Conservation (phyloP, 352 stramenopile genomes). For the Phytophthora chlamydospora region DNA sequence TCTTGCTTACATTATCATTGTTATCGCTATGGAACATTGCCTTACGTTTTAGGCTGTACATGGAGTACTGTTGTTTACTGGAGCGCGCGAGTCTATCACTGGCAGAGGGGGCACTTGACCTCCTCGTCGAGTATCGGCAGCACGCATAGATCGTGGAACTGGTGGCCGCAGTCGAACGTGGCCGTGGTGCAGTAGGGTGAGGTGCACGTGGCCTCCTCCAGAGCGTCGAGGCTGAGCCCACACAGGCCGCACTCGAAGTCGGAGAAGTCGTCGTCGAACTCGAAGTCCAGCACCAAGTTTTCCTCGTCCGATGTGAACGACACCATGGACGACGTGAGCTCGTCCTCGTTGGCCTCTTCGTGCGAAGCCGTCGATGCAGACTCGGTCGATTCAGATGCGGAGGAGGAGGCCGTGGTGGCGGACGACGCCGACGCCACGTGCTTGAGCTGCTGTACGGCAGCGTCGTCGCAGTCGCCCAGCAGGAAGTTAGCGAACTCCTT, state of each 20-base stretch:
- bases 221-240: slow-evolving; percentile 28
- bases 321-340: slow-evolving; percentile 28
- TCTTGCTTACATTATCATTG: slow-evolving; percentile 25
- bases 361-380: slow-evolving; percentile 6
- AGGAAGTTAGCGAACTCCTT: slow-evolving; percentile 37
- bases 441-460: slow-evolving; percentile 16
- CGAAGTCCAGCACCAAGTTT: slow-evolving; percentile 29
- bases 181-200: slow-evolving; percentile 34
- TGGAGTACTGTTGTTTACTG: background rate
- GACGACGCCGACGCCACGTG: slow-evolving; percentile 14
- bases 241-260: slow-evolving; percentile 34
- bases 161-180: slow-evolving; percentile 42
- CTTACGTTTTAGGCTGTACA: background rate
- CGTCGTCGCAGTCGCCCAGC: slow-evolving; percentile 32
- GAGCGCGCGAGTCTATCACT: background rate
- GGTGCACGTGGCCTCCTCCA: slow-evolving; percentile 19
- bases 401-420: slow-evolving; percentile 10
- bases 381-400: slow-evolving; percentile 5
- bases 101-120: slow-evolving; percentile 37
- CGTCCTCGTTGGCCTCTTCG: slow-evolving; percentile 13
- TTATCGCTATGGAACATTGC: slow-evolving; percentile 18
- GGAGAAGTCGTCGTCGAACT: slow-evolving; percentile 32
- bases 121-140: slow-evolving; percentile 31
- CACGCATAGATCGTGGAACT: slow-evolving; percentile 44
- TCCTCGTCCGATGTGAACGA: slow-evolving; percentile 43